Evolutionary conservation across 495 filamentous ascomycete species (phyloP).

Genomic region (Aspergillus funiculosus): DNA sequence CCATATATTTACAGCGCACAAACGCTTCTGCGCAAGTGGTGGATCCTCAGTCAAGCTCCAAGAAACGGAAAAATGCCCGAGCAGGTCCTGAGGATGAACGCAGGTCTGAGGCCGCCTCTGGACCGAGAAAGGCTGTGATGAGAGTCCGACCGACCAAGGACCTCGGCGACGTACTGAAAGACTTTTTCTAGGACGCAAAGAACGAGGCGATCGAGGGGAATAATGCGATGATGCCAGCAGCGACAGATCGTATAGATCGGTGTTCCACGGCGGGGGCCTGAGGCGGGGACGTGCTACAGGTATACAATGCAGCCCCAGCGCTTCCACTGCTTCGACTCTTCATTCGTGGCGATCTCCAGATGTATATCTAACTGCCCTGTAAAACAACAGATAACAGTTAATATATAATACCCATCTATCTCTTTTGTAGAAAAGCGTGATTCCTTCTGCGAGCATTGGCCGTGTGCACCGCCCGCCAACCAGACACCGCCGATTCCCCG

Average conservation of each 20-base stretch:
- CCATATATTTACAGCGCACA: slow-evolving; percentile 14
- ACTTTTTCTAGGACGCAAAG: slow-evolving; percentile 17
- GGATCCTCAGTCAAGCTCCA: slow-evolving; percentile 9
- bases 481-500: slow-evolving; percentile 19
- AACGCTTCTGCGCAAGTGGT: slow-evolving; percentile 3
- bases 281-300: too few relatives aligned
- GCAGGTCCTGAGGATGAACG: not conserved
- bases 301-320: too few relatives aligned
- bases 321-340: too few relatives aligned
- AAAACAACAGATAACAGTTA: too few relatives aligned
- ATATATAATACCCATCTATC: too few relatives aligned
- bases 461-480: slow-evolving; percentile 13
- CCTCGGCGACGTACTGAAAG: slow-evolving; percentile 20
- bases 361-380: too few relatives aligned
- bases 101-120: not conserved
- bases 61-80: slow-evolving; percentile 10
- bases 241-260: too few relatives aligned
- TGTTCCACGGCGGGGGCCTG: too few relatives aligned
- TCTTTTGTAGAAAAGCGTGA: not conserved
- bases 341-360: too few relatives aligned
- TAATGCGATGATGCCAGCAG: not conserved
- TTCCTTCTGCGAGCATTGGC: slow-evolving; percentile 25
- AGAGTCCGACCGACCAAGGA: slow-evolving; percentile 19
- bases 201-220: not conserved
- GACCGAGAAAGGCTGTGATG: slow-evolving; percentile 26